Conservation (phyloP, 1,139 yeast genomes). For the Eremothecium coryli region DNA sequence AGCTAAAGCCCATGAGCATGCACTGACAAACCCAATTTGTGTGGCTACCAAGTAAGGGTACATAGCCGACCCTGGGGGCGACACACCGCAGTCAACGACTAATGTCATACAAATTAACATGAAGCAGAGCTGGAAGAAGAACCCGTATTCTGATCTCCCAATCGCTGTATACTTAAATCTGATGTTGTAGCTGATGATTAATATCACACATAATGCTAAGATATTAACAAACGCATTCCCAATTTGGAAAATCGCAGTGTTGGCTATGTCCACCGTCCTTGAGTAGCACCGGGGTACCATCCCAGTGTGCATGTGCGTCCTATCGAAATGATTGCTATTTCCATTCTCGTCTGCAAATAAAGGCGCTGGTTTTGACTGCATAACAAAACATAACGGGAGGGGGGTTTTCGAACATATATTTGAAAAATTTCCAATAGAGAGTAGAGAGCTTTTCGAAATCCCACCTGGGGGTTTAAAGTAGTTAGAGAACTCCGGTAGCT, state of each 20-base stretch:
- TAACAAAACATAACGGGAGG: constrained; percentile 57
- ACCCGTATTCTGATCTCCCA: constrained; percentile 79
- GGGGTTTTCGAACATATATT: constrained; percentile 59
- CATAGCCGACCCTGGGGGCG: constrained; percentile 69
- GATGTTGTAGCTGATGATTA: constrained; percentile 69
- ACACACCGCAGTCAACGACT: constrained; percentile 84
- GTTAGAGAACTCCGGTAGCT: no score
- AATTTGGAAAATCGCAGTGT: constrained; percentile 83
- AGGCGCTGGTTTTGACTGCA: constrained; percentile 23
- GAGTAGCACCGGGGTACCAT: constrained; percentile 74
- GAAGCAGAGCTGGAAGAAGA: constrained; percentile 54
- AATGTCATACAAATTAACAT: constrained; percentile 54
- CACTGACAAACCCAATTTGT: constrained; percentile 66
- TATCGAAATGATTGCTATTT: constrained; percentile 17
- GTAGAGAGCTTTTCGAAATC: constrained; percentile 11
- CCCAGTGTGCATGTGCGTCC: constrained; percentile 36
- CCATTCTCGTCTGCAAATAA: constrained; percentile 18
- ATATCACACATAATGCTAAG: constrained; percentile 54
- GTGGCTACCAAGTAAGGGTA: constrained; percentile 77
- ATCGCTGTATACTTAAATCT: constrained; percentile 86
- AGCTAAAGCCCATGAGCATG: constrained; percentile 59
- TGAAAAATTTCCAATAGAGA: constrained; percentile 64
- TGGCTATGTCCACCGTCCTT: constrained; percentile 76
- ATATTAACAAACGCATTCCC: constrained; percentile 84
- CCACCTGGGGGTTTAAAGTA: no score